phyloP scores from a whole-genome alignment of 768 basidiomycete species.

The Strobilomyces dryophilus region DNA sequence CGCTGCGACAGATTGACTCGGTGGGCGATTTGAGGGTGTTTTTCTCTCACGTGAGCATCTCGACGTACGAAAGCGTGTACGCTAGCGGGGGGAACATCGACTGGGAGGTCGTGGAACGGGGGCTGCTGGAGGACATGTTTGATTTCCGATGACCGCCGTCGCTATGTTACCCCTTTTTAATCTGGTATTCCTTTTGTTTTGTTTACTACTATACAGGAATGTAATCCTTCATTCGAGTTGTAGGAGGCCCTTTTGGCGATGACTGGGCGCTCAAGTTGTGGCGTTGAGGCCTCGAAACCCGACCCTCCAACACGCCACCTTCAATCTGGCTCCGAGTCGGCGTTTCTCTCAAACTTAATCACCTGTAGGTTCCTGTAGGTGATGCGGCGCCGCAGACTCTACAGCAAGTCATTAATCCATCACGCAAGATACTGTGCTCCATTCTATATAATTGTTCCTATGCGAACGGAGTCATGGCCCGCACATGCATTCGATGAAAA shows the following conservation, averaged over 20 bases:
- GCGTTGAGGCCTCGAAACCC: too few species aligned
- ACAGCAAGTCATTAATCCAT: constrained; percentile 3
- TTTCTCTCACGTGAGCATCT: constrained; percentile 84
- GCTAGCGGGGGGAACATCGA: constrained; percentile 77
- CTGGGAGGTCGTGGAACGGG: constrained; percentile 84
- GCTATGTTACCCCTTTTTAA: constrained; percentile 5
- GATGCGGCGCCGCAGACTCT: background rate
- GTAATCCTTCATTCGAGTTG: constrained; percentile 1
- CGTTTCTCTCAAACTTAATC: background rate
- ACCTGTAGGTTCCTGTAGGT: background rate
- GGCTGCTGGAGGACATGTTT: constrained; percentile 85
- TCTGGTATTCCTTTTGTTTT: background rate
- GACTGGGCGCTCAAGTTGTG: too few species aligned
- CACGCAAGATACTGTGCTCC: background rate
- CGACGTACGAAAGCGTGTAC: constrained; percentile 89
- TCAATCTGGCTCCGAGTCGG: too few species aligned
- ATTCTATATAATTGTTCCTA: background rate
- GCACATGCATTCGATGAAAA: constrained; percentile 1
- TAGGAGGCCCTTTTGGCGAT: background rate
- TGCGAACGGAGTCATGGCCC: background rate
- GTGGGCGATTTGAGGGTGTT: constrained; percentile 86
- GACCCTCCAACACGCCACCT: too few species aligned
- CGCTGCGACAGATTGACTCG: constrained; percentile 72
- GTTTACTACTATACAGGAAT: background rate
- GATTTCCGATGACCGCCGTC: constrained; percentile 48